Evolutionary conservation across 805 yeast genomes (phyloP), one percentile per base, ranked within the genome.

Genomic region (Jamesozyma gamospora): DNA sequence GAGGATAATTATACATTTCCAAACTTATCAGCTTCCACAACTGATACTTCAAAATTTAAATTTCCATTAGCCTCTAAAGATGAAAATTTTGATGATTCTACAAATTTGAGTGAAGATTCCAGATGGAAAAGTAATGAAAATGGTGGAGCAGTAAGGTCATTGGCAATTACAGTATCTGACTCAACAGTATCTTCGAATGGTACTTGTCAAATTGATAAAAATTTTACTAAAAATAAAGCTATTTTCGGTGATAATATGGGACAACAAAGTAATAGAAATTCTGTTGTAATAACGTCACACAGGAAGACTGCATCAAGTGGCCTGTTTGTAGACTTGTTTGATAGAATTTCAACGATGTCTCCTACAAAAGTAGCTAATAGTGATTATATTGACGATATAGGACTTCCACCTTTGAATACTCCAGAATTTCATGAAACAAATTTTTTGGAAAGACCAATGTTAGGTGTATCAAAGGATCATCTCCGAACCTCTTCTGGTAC

Each of bases 301-400:
- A 50, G 45, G 38, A 58, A 55, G 34, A 48, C 51, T 4, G 46
- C 43, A 10, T 59, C 64, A 14, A 63, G 62, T 15, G 54, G 63
- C 2, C 60, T 64, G 0, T 60, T 60, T 39, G 58, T 58, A 29
- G 65, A 60, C 25, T 38, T 60, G n/a, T 56, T 56, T 40, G 54
- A 56, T 37, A 50, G 62, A 36, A 51, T 60, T 12, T 55, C 62
- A 3, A 41, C 47, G 42, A 34, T 57, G 36, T 53, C 60, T 3
- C 48, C 54, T 27, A 42, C 28, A 17, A 42, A 29, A 17, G 31
- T 16, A 21, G 40, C 4, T 27, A 27, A 11, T 12, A 5, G 10
- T 6, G 29, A 11, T 12, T 4, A 27, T 27, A 27, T 7, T 27
- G 29, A n/a, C 29, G 14, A 12, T 18, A 21, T 13, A 14, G n/a